Base-by-base conservation (phyloP, 306 rosid genomes). In the Quercus cerris region DNA sequence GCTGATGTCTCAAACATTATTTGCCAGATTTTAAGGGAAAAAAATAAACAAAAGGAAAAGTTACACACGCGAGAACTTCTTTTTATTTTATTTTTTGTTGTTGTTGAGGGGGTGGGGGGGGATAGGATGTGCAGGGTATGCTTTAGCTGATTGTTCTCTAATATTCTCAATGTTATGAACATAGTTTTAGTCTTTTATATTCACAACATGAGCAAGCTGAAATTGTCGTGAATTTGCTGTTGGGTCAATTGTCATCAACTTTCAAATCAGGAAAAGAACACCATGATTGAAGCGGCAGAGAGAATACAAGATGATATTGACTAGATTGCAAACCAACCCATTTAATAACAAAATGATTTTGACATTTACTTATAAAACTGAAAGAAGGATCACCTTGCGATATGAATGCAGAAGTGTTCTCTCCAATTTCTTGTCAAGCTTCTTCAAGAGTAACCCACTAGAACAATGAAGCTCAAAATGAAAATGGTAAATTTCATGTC, bases 391-490 rank as follows among this genome's bases (percentile, higher is more conserved):
- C 89, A 95, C 99, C 99, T 93, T 95, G 0, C 97, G 97, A 89
- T 93, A 93, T 8, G 92, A 89, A 88, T 93, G 99, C 70, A 95
- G 75, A 76, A 95, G 98, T 56, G 97, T 90, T 85, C 97, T 91
- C 86, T 95, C 99, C 80, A 95, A 91, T 87, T 95, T 95, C 88
- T 93, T 95, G 92, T 95, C 98, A 46, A 93, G 97, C 87, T 88
- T 95, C 82, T 88, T 93, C 84, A 91, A 82, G 77, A 78, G 79
- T 84, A 95, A 61, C 56, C 93, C 98, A 70, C 99, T 95, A 88
- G 75, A 85, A 81, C 78, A 62, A 76, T 35, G 74, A 68, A 78
- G 70, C 71, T 46, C 69, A 83, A 82, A 80, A 22, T 76, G 81
- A 62, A 33, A 44, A 69, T 27, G 27, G 20, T 56, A 62, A 46